A percentile compares a stretch with the other conserved stretches of the same genome.
Conservation (phyloP, 495 filamentous ascomycete genomes). For the Jackrogersella minutella region DNA sequence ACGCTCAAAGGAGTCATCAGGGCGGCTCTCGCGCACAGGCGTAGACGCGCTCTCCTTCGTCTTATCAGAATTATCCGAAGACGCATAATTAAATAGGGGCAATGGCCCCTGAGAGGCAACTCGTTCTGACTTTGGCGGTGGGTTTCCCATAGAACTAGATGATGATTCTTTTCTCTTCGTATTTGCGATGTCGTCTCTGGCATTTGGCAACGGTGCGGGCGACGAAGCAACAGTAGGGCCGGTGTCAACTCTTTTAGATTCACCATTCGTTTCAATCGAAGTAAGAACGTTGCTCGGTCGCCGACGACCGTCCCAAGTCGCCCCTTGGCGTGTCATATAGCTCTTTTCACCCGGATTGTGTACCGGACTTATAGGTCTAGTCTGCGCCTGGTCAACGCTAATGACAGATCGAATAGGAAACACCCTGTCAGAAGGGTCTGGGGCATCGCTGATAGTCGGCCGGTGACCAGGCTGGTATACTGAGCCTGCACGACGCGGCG, state of each 20-base stretch:
- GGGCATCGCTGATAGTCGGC: constrained; percentile 22
- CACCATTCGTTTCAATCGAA: constrained; percentile 14
- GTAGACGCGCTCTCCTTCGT: constrained; percentile 15
- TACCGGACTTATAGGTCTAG: constrained; percentile 32
- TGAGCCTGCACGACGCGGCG: constrained; percentile 40
- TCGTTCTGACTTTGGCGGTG: constrained; percentile 44
- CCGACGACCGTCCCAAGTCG: constrained; percentile 39
- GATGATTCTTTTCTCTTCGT: constrained; percentile 35
- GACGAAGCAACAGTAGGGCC: constrained; percentile 10
- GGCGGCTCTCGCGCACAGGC: constrained; percentile 9
- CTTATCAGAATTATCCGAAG: constrained; percentile 45
- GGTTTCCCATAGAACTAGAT: constrained; percentile 41
- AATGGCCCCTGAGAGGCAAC: constrained; percentile 29
- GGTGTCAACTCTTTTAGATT: constrained; percentile 3
- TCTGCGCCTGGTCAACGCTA: constrained; percentile 67
- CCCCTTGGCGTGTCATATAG: constrained; percentile 34
- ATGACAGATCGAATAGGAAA: constrained; percentile 87
- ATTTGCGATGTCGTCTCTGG: background rate
- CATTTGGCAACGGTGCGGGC: constrained; percentile 7
- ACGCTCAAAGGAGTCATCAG: constrained; percentile 21
- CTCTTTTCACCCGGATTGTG: constrained; percentile 48
- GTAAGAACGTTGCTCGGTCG: constrained; percentile 22
- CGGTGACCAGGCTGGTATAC: constrained; percentile 41
- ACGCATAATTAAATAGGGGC: constrained; percentile 45
- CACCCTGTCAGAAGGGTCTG: constrained; percentile 68